Evolutionary conservation across 768 basidiomycete genomes (phyloP).

Genomic region (Dendrothele bispora): DNA sequence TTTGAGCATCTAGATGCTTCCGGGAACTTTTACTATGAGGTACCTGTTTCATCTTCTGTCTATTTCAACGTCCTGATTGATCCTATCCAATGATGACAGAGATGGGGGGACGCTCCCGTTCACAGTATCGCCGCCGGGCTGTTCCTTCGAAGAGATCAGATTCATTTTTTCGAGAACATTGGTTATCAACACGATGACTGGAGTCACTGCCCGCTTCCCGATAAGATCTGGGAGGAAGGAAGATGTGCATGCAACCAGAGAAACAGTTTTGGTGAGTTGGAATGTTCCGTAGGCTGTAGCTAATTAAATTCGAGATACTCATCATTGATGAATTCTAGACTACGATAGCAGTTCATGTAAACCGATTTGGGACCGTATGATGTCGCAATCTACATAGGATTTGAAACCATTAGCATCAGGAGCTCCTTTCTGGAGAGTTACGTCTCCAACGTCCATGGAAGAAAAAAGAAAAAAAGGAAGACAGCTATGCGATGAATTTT

Average conservation of each 20-base stretch:
- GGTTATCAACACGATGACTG: conserved; percentile 82
- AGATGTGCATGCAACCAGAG: conserved; percentile 62
- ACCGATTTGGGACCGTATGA: conserved; percentile 8
- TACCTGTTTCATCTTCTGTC: background rate
- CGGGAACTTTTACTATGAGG: conserved; percentile 37
- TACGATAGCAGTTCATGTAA: conserved; percentile 2
- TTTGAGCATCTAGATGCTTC: conserved; percentile 65
- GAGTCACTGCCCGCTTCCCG: conserved; percentile 62
- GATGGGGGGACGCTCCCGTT: conserved; percentile 87
- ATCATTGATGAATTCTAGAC: background rate
- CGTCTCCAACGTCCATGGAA: too few relatives aligned
- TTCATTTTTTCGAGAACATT: conserved; percentile 83
- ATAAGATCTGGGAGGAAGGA: conserved; percentile 45
- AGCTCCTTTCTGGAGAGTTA: too few relatives aligned
- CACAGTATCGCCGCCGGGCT: conserved; percentile 81
- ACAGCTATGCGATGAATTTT: too few relatives aligned
- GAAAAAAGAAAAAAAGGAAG: too few relatives aligned
- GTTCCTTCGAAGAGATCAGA: conserved; percentile 65
- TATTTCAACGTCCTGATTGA: background rate
- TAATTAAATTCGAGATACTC: conserved; percentile 1
- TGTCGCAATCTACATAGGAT: too few relatives aligned
- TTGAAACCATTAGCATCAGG: too few relatives aligned
- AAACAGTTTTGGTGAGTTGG: conserved; percentile 59
- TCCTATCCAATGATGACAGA: conserved; percentile 30
- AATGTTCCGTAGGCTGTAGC: background rate